Evolutionary conservation across 352 stramenopile species (phyloP), one percentile per base, ranked within the genome.

Genomic region (Blastocystis sp.): DNA sequence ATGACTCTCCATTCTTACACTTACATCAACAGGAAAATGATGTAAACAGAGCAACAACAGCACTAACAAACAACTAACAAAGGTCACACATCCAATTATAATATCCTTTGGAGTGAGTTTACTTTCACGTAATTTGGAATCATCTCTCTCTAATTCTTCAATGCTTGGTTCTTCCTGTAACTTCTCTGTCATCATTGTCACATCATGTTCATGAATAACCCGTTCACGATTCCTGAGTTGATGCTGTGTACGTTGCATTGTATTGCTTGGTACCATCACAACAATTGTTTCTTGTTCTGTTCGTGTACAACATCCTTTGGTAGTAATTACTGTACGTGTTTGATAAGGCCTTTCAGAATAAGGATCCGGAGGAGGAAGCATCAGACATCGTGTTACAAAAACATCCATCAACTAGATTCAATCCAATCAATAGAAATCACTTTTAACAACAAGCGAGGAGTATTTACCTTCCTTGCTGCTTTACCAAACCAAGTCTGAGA

Each of bases 401-500:
- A 43, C 24, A 21, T 81, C 71, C 71, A 81, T 81, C 71, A 81
- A 42, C 71, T 74, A 74, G 1, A 32, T 24, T 49, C 21, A 74
- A 56, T 5, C 35, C 21, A 57, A n/a, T 74, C 37, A n/a, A 2
- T 56, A 7, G 14, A 27, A 74, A 24, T 24, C 37, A 74, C 63
- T 32, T 81, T 81, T 11, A 81, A 42, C 35, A 81, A 59, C 9
- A 63, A 39, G 11, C 16, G 42, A 16, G 51, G 16, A 3, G 35
- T 51, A 39, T 81, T 67, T 19, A 81, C 54, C 71, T 81, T 81
- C 9, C 32, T 35, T 4, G 71, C 71, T 39, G 71, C 71, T n/a
- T 81, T 81, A n/a, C 51, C 39, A 52, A 81, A 81, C 71, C 71
- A 81, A 4, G 51, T 59, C 56, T 81, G 71, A 32, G 71, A 63